Percentiles rank a stretch among this genome's conserved stretches.
Evolutionary conservation across 371 early-diverging fungal genomes (phyloP).

Genomic region (Mucor piriformis): DNA sequence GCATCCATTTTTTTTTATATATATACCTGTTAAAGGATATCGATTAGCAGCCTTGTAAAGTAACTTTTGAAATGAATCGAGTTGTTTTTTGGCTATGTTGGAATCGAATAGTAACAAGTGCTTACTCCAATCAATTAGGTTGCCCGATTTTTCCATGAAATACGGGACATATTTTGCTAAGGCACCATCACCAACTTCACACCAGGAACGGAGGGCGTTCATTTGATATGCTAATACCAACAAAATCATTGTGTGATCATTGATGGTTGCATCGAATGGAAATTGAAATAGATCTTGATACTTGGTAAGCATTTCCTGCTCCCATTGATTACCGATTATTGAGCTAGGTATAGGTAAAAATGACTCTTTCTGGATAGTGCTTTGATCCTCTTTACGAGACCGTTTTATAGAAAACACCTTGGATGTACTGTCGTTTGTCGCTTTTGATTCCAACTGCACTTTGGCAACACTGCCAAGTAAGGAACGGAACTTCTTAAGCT

Average conservation of each 20-base stretch:
- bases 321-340: constrained; percentile 17
- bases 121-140: constrained; percentile 43
- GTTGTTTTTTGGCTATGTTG: constrained; percentile 31
- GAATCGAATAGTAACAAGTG: constrained; percentile 30
- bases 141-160: constrained; percentile 39
- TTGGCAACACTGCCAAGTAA: constrained; percentile 27
- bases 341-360: constrained; percentile 8
- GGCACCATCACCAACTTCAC: constrained; percentile 32
- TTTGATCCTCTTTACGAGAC: constrained; percentile 2
- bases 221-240: constrained; percentile 45
- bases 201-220: constrained; percentile 44
- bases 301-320: constrained; percentile 30
- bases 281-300: constrained; percentile 39
- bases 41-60: constrained; percentile 28
- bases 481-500: constrained; percentile 31
- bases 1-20: background rate
- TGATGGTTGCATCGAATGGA: constrained; percentile 32
- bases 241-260: constrained; percentile 38
- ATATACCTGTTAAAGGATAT: constrained; percentile 24
- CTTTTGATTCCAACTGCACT: constrained; percentile 8
- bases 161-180: constrained; percentile 42
- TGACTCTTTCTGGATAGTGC: background rate
- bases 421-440: background rate
- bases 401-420: background rate
- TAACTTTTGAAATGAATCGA: constrained; percentile 32